These are phyloP conservation scores for Paramecium sexaurelia DNA, from an alignment of 73 alveolate genomes.

Conservation along the genomic window DNA sequence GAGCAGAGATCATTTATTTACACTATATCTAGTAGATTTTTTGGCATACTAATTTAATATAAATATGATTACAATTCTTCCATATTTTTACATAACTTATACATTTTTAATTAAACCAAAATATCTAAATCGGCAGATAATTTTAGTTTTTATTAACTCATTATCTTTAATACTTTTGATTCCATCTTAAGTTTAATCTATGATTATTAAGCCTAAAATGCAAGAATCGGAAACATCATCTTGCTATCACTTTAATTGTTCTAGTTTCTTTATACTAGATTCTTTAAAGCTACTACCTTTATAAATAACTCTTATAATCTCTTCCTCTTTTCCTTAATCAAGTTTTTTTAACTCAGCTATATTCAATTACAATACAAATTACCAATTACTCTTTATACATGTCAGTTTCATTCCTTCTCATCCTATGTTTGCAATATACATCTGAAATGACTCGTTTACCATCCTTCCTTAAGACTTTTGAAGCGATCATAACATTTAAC, in stretches of 20 bases:
- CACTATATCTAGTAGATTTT: not conserved
- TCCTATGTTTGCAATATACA: slow-evolving; percentile 41
- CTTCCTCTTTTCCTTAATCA: not conserved
- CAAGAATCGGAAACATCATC: not conserved
- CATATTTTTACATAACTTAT: not conserved
- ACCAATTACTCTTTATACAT: not conserved
- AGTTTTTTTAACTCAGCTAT: not conserved
- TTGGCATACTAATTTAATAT: not conserved
- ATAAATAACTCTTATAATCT: not conserved
- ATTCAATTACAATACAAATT: not conserved
- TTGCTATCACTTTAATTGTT: not conserved
- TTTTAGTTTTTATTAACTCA: not conserved
- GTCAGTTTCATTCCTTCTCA: not conserved
- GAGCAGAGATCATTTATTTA: not conserved
- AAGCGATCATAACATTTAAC: slow-evolving; percentile 87
- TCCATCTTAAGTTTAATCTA: not conserved
- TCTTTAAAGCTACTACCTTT: not conserved
- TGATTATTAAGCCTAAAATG: not conserved
- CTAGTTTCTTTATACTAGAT: slow-evolving; percentile 18
- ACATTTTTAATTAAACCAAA: not conserved
- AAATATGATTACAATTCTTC: not conserved
- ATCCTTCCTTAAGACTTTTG: slow-evolving; percentile 79
- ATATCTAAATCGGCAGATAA: not conserved
- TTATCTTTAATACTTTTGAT: not conserved
- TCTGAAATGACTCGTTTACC: slow-evolving; percentile 77